These are phyloP conservation scores for Aspergillus jensenii DNA, from an alignment of 2,329 filamentous ascomycete species.

Conservation along the genomic window DNA sequence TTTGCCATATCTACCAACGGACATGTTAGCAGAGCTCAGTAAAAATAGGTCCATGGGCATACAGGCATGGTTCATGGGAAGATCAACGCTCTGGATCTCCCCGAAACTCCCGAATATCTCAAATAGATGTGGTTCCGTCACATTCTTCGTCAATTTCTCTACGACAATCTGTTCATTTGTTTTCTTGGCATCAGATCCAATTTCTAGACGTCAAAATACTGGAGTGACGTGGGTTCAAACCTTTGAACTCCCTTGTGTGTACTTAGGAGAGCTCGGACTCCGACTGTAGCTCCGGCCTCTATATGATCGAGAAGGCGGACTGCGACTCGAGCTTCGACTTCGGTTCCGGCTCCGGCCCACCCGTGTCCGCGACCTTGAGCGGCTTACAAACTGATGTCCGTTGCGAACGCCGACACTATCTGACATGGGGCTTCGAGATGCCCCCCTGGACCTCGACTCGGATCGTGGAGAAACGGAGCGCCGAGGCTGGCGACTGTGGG, in stretches of 20 bases:
- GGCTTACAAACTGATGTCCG: slow-evolving; percentile 26
- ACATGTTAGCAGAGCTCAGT: background rate
- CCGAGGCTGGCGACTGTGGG: slow-evolving; percentile 31
- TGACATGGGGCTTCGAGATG: slow-evolving; percentile 28
- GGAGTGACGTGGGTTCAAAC: slow-evolving; percentile 17
- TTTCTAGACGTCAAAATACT: background rate
- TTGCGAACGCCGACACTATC: slow-evolving; percentile 26
- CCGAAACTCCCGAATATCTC: slow-evolving; percentile 94
- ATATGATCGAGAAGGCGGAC: slow-evolving; percentile 29
- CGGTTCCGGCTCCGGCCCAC: slow-evolving; percentile 37
- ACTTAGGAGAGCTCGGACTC: slow-evolving; percentile 25
- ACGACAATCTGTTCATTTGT: slow-evolving; percentile 72
- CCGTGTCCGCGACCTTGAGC: slow-evolving; percentile 32
- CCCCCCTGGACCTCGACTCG: slow-evolving; percentile 29
- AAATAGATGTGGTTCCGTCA: slow-evolving; percentile 80
- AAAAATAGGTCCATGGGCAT: slow-evolving; percentile 33
- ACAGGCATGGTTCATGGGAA: slow-evolving; percentile 88
- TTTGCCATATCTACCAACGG: slow-evolving; percentile 71
- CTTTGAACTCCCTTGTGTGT: slow-evolving; percentile 37
- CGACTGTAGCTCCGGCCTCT: slow-evolving; percentile 34
- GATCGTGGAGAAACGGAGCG: slow-evolving; percentile 37
- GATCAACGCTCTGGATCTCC: slow-evolving; percentile 78
- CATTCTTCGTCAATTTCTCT: slow-evolving; percentile 92
- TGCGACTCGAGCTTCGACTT: slow-evolving; percentile 36
- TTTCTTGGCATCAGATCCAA: background rate